Conservation (phyloP, 495 filamentous ascomycete genomes). For the Trichoderma erinaceum region DNA sequence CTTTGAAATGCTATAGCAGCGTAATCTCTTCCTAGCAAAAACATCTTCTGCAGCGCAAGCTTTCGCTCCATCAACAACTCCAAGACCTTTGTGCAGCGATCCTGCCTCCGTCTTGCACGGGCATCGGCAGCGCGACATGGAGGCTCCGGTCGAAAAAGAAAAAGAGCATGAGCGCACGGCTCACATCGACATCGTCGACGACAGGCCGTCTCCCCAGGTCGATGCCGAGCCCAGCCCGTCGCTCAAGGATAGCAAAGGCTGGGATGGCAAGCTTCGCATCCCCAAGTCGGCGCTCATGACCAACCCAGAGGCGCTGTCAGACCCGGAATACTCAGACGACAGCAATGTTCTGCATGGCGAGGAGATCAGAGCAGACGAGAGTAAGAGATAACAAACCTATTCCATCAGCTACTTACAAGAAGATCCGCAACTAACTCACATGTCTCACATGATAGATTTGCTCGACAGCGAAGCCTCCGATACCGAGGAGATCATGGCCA, state of each 20-base stretch:
- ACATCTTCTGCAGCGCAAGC: neutral
- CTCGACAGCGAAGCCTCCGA: constrained; percentile 47
- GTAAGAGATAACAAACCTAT: constrained; percentile 29
- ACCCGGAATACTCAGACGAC: constrained; percentile 76
- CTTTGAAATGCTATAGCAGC: no score
- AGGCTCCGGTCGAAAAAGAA: constrained; percentile 31
- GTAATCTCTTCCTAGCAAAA: neutral
- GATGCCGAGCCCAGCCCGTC: constrained; percentile 39
- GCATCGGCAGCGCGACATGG: constrained; percentile 24
- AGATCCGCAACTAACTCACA: neutral
- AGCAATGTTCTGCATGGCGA: constrained; percentile 71
- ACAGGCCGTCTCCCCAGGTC: constrained; percentile 32
- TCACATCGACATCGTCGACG: constrained; percentile 40
- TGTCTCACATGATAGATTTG: constrained; percentile 37
- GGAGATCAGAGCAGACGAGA: constrained; percentile 76
- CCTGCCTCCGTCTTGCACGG: neutral
- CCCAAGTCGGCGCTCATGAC: constrained; percentile 56
- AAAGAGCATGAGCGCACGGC: constrained; percentile 26
- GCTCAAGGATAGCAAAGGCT: constrained; percentile 64
- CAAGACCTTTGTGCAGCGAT: neutral
- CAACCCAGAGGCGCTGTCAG: constrained; percentile 73
- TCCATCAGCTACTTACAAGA: neutral
- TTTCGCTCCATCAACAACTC: neutral
- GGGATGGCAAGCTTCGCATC: constrained; percentile 85
- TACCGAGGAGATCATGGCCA: constrained; percentile 78